phyloP scores from a whole-genome alignment of 2,329 filamentous ascomycete species.

The Trichoderma simmonsii region DNA sequence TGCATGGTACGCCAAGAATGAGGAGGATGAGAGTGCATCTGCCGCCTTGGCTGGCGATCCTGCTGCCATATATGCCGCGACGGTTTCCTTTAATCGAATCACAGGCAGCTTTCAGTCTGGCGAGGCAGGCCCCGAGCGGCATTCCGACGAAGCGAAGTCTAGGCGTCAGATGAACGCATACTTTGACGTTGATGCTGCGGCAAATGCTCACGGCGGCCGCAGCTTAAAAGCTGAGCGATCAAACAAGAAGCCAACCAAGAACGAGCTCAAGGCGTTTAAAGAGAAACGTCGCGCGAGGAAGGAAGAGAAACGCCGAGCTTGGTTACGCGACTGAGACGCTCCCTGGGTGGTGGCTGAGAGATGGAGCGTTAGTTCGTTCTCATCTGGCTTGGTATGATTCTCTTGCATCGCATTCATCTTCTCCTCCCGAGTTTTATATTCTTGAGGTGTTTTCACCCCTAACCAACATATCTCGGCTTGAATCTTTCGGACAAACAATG shows the following conservation, averaged over 20 bases:
- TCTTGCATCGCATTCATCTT: slow-evolving; percentile 5
- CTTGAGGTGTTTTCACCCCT: background rate
- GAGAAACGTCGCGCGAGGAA: slow-evolving; percentile 86
- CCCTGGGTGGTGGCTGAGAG: background rate
- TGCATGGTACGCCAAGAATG: slow-evolving; percentile 80
- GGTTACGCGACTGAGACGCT: slow-evolving; percentile 70
- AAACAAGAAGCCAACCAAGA: slow-evolving; percentile 77
- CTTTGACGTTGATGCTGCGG: slow-evolving; percentile 93
- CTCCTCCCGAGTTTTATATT: background rate
- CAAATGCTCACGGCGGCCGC: slow-evolving; percentile 83
- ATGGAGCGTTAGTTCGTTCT: background rate
- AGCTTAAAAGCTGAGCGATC: slow-evolving; percentile 89
- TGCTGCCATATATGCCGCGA: slow-evolving; percentile 58
- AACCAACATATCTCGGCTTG: background rate
- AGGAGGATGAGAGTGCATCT: slow-evolving; percentile 32
- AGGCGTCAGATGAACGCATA: slow-evolving; percentile 86
- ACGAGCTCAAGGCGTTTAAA: slow-evolving; percentile 87
- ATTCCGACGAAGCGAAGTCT: slow-evolving; percentile 85
- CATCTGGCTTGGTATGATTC: background rate
- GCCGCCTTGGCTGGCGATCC: slow-evolving; percentile 35
- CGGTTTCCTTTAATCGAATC: slow-evolving; percentile 84
- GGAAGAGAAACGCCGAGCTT: slow-evolving; percentile 89
- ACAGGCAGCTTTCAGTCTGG: slow-evolving; percentile 77
- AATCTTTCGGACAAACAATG: background rate
- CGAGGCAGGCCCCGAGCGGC: slow-evolving; percentile 66